Percentiles rank a stretch among this genome's conserved stretches.
phyloP scores from a whole-genome alignment of 345 rosid genomes.

The Eucalyptus erythrocorys region DNA sequence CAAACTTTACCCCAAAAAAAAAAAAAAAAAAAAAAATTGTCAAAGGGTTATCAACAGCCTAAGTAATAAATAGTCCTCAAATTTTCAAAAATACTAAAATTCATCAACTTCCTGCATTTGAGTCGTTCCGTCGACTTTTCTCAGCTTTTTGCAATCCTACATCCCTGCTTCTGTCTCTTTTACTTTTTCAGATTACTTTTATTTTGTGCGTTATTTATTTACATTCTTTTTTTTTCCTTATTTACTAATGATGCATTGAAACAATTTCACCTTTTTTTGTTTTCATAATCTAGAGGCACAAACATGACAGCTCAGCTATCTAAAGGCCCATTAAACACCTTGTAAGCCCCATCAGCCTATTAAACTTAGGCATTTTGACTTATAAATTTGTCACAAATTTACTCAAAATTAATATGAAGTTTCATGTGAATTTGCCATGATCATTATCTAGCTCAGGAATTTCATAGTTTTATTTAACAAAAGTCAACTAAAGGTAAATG shows the following conservation, averaged over 20 bases:
- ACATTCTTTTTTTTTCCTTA: background rate
- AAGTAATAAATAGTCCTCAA: background rate
- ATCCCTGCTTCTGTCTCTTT: background rate
- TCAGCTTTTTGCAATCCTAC: background rate
- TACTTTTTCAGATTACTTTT: background rate
- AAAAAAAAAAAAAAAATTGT: too few species aligned
- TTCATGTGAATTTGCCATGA: too few species aligned
- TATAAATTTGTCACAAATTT: rapidly evolving
- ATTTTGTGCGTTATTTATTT: background rate
- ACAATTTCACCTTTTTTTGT: background rate
- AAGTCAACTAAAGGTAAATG: too few species aligned
- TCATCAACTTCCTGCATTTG: background rate
- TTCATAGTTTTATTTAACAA: too few species aligned
- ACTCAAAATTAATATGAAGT: rapidly evolving
- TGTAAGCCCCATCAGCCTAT: background rate
- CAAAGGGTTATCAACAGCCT: background rate
- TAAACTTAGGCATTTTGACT: rapidly evolving
- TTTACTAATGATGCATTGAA: background rate
- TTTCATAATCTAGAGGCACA: background rate
- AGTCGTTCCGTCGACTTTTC: background rate
- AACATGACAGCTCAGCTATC: background rate
- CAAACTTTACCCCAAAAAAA: too few species aligned
- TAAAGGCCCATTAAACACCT: background rate
- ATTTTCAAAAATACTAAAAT: background rate
- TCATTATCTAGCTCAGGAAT: rapidly evolving